Conservation (phyloP, 2,329 filamentous ascomycete species). For the Aspergillus nomiae region DNA sequence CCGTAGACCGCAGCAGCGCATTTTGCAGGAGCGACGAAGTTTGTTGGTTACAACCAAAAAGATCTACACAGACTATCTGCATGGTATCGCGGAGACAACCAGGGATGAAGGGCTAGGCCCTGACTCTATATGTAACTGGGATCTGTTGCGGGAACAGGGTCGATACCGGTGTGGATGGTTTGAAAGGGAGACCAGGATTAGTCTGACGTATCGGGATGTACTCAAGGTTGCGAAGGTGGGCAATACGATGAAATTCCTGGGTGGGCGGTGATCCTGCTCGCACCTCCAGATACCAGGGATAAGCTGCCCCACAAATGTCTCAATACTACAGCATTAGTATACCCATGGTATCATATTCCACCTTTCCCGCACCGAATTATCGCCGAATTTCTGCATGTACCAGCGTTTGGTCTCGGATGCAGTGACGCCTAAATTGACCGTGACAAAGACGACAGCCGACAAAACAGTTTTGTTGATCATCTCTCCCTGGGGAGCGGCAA, state of each 20-base stretch:
- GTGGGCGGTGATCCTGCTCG: slow-evolving; percentile 9
- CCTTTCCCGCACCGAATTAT: slow-evolving; percentile 60
- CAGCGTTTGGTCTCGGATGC: slow-evolving; percentile 76
- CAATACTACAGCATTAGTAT: slow-evolving; percentile 28
- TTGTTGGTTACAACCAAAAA: slow-evolving; percentile 58
- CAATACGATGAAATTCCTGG: slow-evolving; percentile 62
- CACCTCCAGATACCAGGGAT: background rate
- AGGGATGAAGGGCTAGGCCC: slow-evolving; percentile 67
- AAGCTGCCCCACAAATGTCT: background rate
- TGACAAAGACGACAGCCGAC: slow-evolving; percentile 71
- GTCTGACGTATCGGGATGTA: slow-evolving; percentile 78
- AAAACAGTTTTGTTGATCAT: slow-evolving; percentile 73
- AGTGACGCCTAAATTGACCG: slow-evolving; percentile 77
- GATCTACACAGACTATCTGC: slow-evolving; percentile 60
- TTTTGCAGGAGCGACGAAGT: slow-evolving; percentile 83
- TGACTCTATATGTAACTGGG: slow-evolving; percentile 59
- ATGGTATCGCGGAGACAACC: slow-evolving; percentile 58
- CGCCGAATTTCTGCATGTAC: slow-evolving; percentile 76
- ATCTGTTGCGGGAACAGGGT: slow-evolving; percentile 49
- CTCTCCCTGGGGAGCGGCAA: slow-evolving; percentile 68
- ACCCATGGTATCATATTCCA: slow-evolving; percentile 74
- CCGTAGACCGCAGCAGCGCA: slow-evolving; percentile 49
- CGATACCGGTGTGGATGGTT: slow-evolving; percentile 45
- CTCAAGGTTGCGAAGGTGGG: slow-evolving; percentile 76
- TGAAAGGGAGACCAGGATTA: slow-evolving; percentile 55